Evolutionary conservation across 228 moss, liverwort and hornwort species (phyloP).

Genomic region (Sphagnum fallax): DNA sequence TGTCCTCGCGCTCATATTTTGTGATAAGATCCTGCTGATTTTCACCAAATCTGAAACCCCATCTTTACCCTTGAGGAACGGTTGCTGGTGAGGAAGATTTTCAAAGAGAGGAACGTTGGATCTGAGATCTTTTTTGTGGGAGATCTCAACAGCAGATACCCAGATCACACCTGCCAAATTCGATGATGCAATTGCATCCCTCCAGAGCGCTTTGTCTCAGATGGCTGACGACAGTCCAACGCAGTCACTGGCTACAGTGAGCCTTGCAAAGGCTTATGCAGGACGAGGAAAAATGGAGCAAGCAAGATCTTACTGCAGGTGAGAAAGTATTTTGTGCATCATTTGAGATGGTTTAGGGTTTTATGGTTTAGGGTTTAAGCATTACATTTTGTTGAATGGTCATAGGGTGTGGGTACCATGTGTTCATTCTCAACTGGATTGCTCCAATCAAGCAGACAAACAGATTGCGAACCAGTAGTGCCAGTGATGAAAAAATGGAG

Average conservation of each 20-base stretch:
- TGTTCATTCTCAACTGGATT: no score
- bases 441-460: no score
- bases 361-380: no score
- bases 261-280: constrained; percentile 40
- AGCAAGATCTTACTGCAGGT: constrained; percentile 7
- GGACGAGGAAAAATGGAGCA: constrained; percentile 19
- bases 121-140: constrained; percentile 35
- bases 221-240: constrained; percentile 30
- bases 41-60: constrained; percentile 30
- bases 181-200: constrained; percentile 31
- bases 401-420: no score
- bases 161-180: constrained; percentile 41
- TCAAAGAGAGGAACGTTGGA: constrained; percentile 14
- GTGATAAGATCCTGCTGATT: constrained; percentile 12
- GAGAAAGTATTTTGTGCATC: background rate
- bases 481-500: constrained; percentile 35
- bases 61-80: constrained; percentile 29
- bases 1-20: no score
- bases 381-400: no score
- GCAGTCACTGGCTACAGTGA: constrained; percentile 37
- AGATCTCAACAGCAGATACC: constrained; percentile 43
- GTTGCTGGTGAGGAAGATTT: constrained; percentile 24
- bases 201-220: constrained; percentile 24
- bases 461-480: no score
- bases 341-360: no score